These are phyloP conservation scores for Ustilago tritici DNA, from an alignment of 1,284 basidiomycete genomes.

Conservation along the genomic window DNA sequence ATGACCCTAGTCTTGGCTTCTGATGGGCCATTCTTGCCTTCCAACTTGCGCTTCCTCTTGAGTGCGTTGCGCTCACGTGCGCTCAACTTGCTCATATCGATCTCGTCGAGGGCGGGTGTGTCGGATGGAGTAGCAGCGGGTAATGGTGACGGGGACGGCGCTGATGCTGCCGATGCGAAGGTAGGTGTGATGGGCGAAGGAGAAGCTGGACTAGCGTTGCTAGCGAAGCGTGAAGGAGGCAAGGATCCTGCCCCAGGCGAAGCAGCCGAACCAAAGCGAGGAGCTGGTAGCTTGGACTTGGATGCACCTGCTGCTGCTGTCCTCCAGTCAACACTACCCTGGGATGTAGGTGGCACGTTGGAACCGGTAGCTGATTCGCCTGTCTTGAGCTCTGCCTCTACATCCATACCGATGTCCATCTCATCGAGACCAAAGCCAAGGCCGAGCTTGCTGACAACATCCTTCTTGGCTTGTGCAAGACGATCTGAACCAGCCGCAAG, in stretches of 20 bases:
- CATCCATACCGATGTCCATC: constrained; percentile 74
- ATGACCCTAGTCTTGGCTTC: constrained; percentile 43
- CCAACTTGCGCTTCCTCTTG: constrained; percentile 88
- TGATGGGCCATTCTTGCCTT: constrained; percentile 72
- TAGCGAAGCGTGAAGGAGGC: constrained; percentile 36
- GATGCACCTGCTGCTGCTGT: constrained; percentile 40
- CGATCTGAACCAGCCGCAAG: constrained; percentile 71
- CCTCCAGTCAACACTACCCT: constrained; percentile 46
- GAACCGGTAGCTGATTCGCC: constrained; percentile 18
- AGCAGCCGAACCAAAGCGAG: constrained; percentile 25
- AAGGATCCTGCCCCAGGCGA: constrained; percentile 17
- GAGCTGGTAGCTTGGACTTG: constrained; percentile 39
- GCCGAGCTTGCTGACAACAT: constrained; percentile 73
- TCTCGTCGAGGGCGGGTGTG: constrained; percentile 44
- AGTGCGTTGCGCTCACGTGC: constrained; percentile 89
- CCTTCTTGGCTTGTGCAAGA: constrained; percentile 84
- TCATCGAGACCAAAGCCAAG: constrained; percentile 80
- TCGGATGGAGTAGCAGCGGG: constrained; percentile 23
- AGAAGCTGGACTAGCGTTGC: constrained; percentile 23
- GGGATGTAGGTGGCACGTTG: constrained; percentile 23
- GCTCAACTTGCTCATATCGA: constrained; percentile 64
- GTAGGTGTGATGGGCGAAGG: constrained; percentile 30
- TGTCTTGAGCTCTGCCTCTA: constrained; percentile 68
- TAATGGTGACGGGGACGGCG: constrained; percentile 31
- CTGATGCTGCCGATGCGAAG: constrained; percentile 13